Evolutionary conservation across 2,329 filamentous ascomycete species (phyloP), one percentile per base, ranked within the genome.

Genomic region (Fusarium globosum): DNA sequence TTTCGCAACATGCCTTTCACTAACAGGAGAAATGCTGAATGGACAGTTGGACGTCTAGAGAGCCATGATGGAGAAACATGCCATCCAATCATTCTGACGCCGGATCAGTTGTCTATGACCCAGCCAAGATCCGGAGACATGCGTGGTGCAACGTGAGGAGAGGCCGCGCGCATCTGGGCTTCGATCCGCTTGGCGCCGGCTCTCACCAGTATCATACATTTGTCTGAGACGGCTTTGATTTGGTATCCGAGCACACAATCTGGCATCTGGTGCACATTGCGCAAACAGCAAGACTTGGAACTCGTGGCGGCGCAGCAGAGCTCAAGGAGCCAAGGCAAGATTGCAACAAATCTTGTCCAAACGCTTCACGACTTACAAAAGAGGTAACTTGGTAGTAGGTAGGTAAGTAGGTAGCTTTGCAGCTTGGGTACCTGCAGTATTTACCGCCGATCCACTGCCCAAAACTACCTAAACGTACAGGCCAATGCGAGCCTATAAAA

Each of bases 51-150:
- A 46, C 38, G 41, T 73, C 57, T 56, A 42, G 64, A 39, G 48
- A 55, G 43, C 36, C 30, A 60, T 56, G 60, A 53, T 49, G 28
- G 39, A 41, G 45, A 56, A 49, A 41, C 39, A 68, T 58, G 39
- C 10, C 46, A 59, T 53, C 71, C 71, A 73, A 73, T 70, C 71
- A 76, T 74, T 74, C 60, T 42, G 26, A 59, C 45, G 42, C 45
- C 53, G 49, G 69, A 66, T 60, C 53, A 73, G 53, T 59, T 72
- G 64, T 73, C 69, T 63, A 63, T 74, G 74, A 72, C 65, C 60
- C 61, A 74, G 70, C 67, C 75, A 76, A 73, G 68, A 74, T 77
- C 71, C 58, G 46, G 48, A 73, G 66, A 65, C 65, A 62, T 71
- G 69, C 49, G 72, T 69, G 69, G 75, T 77, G 68, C 71, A 71